phyloP scores from a whole-genome alignment of 2,329 filamentous ascomycete genomes.

The Pyrenophora seminiperda region DNA sequence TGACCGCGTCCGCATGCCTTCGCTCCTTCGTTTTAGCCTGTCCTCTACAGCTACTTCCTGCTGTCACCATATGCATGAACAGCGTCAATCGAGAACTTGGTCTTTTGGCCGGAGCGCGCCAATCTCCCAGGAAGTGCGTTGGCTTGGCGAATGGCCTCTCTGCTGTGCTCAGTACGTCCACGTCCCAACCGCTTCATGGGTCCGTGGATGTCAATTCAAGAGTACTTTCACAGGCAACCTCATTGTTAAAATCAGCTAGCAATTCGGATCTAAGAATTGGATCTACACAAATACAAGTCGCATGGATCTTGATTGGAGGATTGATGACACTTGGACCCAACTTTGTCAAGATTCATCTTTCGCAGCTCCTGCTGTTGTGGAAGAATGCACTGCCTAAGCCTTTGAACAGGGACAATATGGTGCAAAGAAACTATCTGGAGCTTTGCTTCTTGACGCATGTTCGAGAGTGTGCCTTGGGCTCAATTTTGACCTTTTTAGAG shows the following conservation, averaged over 20 bases:
- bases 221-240: constrained; percentile 88
- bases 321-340: constrained; percentile 96
- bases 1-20: constrained; percentile 84
- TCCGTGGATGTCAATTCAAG: constrained; percentile 95
- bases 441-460: constrained; percentile 93
- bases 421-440: constrained; percentile 81
- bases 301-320: constrained; percentile 95
- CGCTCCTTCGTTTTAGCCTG: constrained; percentile 88
- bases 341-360: constrained; percentile 98
- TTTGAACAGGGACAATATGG: constrained; percentile 87
- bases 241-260: constrained; percentile 87
- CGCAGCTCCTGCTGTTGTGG: constrained; percentile 91
- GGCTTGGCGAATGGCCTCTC: constrained; percentile 92
- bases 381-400: constrained; percentile 96
- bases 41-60: constrained; percentile 87
- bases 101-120: constrained; percentile 73
- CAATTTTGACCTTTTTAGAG: constrained; percentile 87
- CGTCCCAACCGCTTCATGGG: constrained; percentile 85
- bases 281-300: constrained; percentile 93
- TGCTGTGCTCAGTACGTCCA: constrained; percentile 87
- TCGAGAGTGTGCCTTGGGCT: constrained; percentile 89
- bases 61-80: constrained; percentile 95
- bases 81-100: constrained; percentile 86
- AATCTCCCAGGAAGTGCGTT: constrained; percentile 81
- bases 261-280: constrained; percentile 89